phyloP scores from a whole-genome alignment of 2,329 filamentous ascomycete genomes.

The Venturia asperata region DNA sequence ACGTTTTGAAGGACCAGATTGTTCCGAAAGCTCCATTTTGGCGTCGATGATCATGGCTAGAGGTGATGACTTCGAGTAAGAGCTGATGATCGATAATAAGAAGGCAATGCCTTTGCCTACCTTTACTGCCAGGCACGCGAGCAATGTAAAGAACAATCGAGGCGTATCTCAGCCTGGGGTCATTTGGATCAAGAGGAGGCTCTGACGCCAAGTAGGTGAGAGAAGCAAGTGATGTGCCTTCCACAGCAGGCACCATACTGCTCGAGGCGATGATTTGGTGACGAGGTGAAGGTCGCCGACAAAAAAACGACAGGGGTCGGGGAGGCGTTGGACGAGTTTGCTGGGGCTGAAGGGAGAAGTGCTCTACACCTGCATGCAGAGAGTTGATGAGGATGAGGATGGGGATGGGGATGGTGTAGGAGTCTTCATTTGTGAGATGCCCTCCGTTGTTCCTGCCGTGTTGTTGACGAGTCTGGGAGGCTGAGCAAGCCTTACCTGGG shows the following conservation, averaged over 20 bases:
- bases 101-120: conserved; percentile 40
- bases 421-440: not conserved
- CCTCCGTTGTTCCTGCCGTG: not conserved
- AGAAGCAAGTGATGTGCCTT: conserved; percentile 75
- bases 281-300: not conserved
- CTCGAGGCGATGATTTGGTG: not conserved
- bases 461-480: conserved; percentile 6
- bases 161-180: conserved; percentile 39
- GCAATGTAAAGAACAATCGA: conserved; percentile 78
- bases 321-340: not conserved
- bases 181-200: conserved; percentile 73
- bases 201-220: conserved; percentile 77
- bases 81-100: conserved; percentile 11
- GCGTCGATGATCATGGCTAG: not conserved
- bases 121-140: conserved; percentile 82
- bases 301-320: not conserved
- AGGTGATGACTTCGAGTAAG: not conserved
- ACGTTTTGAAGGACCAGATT: not conserved
- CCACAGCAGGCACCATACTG: conserved; percentile 40
- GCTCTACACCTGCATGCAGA: no score
- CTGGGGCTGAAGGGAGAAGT: no score
- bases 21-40: conserved; percentile 12
- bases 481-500: not conserved
- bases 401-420: not conserved
- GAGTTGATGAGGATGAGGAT: not conserved